Base-by-base conservation (phyloP, 805 yeast species). In the Yamadazyma sp. region DNA sequence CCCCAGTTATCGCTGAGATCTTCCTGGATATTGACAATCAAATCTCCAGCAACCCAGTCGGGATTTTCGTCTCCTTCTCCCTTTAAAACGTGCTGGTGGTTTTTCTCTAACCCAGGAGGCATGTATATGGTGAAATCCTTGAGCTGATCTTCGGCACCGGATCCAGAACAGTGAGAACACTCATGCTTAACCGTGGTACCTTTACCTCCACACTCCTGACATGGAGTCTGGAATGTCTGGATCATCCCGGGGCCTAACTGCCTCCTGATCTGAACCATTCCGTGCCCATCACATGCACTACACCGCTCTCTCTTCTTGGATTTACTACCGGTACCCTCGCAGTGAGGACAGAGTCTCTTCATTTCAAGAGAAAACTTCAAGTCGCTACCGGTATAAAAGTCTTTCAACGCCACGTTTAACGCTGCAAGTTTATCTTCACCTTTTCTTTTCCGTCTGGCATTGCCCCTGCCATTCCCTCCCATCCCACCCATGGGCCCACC, bases 221-320 rank as follows among this genome's bases (percentile, higher is more conserved):
- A 93, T 3, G 73, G 70, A 29, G 80, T 74, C 57, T 86, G 91
- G 49, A 90, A 72, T 44, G 82, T 84, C 61, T 93, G 98, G 44
- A 86, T 67, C 88, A 93, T 86, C 6, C 90, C 90, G 4, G 95
- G 95, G 0, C 87, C 97, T 47, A 91, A 62, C 57, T 90, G 95
- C 42, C 83, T 70, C 34, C 78, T 72, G 38, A 82, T 75, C 6
- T 80, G 56, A 25, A 76, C 60, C 15, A 82, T 69, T 18, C 99
- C 99, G 17, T 64, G 62, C 4, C 99, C 99, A 9, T 70, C 58
- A 67, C 99, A 93, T 35, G 63, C 64, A 1, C 59, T 46, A 69
- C 99, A 93, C 22, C 57, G 60, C 37, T 80, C 82, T 7, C 69
- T 70, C 50, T 79, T 60, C 9, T 91, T 89, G 59, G 90, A 97